Conservation (phyloP, 2,329 filamentous ascomycete genomes). For the Beauveria bassiana region DNA sequence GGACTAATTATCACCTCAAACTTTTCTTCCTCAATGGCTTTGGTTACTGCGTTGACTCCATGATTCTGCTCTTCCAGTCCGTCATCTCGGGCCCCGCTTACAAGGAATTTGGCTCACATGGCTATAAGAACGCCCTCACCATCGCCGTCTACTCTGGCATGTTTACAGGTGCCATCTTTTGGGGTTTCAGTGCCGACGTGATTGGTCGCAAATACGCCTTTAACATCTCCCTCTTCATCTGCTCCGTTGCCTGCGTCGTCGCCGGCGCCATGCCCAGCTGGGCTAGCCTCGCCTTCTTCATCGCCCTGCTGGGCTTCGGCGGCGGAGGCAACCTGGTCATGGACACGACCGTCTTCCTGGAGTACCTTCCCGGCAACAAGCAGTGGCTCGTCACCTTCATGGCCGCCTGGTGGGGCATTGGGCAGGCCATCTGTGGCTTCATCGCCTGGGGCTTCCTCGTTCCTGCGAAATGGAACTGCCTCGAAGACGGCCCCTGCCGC, state of each 20-base stretch:
- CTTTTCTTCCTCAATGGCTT: conserved; percentile 56
- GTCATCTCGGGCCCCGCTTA: conserved; percentile 52
- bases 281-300: conserved; percentile 55
- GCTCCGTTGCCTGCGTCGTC: conserved; percentile 47
- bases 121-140: conserved; percentile 50
- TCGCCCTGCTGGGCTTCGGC: conserved; percentile 56
- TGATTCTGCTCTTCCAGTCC: conserved; percentile 48
- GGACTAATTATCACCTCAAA: conserved; percentile 51
- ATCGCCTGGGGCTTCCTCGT: conserved; percentile 39
- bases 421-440: conserved; percentile 38
- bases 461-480: conserved; percentile 39
- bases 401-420: conserved; percentile 44
- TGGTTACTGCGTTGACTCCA: conserved; percentile 42
- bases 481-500: conserved; percentile 34
- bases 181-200: conserved; percentile 60
- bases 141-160: conserved; percentile 53
- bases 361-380: conserved; percentile 39
- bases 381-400: conserved; percentile 41
- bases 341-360: conserved; percentile 44
- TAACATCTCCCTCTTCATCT: conserved; percentile 58
- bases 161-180: conserved; percentile 54
- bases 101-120: conserved; percentile 48
- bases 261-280: conserved; percentile 62
- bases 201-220: conserved; percentile 63
- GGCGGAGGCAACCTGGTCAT: conserved; percentile 43